A percentile compares a stretch with the other conserved stretches of the same genome.
Conservation (phyloP, 2,329 filamentous ascomycete genomes). For the Claviceps africana region DNA sequence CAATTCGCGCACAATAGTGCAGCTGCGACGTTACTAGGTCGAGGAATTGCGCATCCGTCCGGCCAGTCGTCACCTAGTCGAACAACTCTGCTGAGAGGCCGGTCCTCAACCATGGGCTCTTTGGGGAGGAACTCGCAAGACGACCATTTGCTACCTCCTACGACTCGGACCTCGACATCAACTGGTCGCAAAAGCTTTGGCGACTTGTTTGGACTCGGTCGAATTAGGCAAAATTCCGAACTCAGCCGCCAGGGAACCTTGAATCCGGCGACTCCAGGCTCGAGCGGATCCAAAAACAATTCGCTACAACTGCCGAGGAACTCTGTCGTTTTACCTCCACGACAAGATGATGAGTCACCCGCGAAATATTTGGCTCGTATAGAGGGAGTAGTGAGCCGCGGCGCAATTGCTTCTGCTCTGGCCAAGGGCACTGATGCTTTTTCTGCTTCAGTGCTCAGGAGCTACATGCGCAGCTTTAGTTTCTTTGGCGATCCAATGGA, state of each 20-base stretch:
- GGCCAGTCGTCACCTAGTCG: constrained; percentile 58
- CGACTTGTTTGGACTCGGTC: constrained; percentile 65
- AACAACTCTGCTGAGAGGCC: constrained; percentile 48
- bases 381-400: constrained; percentile 65
- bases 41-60: constrained; percentile 26
- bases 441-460: constrained; percentile 67
- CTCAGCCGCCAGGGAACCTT: constrained; percentile 55
- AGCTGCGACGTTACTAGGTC: constrained; percentile 32
- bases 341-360: constrained; percentile 76
- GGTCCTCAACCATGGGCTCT: constrained; percentile 85
- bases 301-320: constrained; percentile 68
- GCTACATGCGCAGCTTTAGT: constrained; percentile 87
- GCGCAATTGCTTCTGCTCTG: constrained; percentile 70
- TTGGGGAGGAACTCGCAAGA: constrained; percentile 59
- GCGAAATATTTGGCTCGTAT: constrained; percentile 77
- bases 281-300: constrained; percentile 63
- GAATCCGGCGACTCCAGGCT: constrained; percentile 54
- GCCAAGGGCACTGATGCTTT: constrained; percentile 82
- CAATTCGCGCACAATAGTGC: constrained; percentile 22
- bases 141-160: constrained; percentile 51
- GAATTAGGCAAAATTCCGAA: constrained; percentile 72
- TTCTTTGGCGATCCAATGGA: constrained; percentile 97
- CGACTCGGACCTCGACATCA: constrained; percentile 66
- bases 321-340: constrained; percentile 56
- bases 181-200: constrained; percentile 90